Evolutionary conservation across 352 stramenopile species (phyloP), one percentile per base, ranked within the genome.

Genomic region (Achlya hypogyna): DNA sequence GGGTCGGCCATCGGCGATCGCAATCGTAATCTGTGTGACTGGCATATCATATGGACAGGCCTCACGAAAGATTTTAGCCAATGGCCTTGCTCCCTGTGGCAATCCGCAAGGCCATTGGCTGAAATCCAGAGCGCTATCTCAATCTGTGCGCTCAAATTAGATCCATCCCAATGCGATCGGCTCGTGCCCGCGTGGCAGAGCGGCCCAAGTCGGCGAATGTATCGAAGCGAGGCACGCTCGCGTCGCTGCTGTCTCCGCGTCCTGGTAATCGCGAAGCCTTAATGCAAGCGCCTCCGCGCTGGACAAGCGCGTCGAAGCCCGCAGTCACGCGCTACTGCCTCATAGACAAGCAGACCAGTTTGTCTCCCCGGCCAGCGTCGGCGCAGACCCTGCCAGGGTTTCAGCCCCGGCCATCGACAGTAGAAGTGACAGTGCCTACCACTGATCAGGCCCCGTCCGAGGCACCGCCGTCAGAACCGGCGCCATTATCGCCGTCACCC

Each of bases 131-230:
- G n/a, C n/a, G n/a, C n/a, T n/a, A n/a, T n/a, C n/a, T n/a, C n/a
- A n/a, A n/a, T n/a, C n/a, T n/a, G n/a, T n/a, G n/a, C n/a, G n/a
- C n/a, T n/a, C 25, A 35, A 64, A 49, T 31, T 28, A 29, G 2
- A n/a, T n/a, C n/a, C n/a, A n/a, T n/a, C n/a, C n/a, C n/a, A n/a
- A 49, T 67, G 1, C 60, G 35, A 6, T 6, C 60, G 1, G 5
- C 10, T 14, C 60, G 47, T 4, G 23, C 49, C 31, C 49, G 18
- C 31, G 51, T 67, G 2, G 10, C 29, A n/a, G 25, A 52, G 20
- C 60, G 60, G 22, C 60, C 60, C 29, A 67, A 60, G 34, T 67
- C 60, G 28, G 60, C 60, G n/a, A 31, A 67, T 22, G 28, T 67
- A 23, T 67, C 60, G 2, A 42, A 60, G n/a, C 38, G 42, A 42